Conservation (phyloP, 768 basidiomycete species). For the Daedaleopsis sinensis region DNA sequence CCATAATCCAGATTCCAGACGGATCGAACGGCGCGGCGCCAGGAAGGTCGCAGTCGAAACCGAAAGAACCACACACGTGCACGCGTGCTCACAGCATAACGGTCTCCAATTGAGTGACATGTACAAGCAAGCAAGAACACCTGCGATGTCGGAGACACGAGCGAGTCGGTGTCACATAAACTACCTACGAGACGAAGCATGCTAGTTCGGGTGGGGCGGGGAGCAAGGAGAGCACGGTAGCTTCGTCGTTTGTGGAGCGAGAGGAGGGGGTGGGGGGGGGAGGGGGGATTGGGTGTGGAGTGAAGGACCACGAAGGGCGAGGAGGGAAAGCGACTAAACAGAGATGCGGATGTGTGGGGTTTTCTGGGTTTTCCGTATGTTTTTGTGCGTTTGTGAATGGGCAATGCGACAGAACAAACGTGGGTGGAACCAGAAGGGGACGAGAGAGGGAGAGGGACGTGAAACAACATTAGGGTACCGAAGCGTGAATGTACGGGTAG, state of each 20-base stretch:
- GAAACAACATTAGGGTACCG: slow-evolving; percentile 37
- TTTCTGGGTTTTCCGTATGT: slow-evolving; percentile 43
- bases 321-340: slow-evolving; percentile 18
- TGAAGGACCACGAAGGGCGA: slow-evolving; percentile 29
- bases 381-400: slow-evolving; percentile 52
- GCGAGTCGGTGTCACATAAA: slow-evolving; percentile 23
- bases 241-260: slow-evolving; percentile 20
- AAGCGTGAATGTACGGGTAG: slow-evolving; percentile 41
- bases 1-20: no score
- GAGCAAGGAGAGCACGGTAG: slow-evolving; percentile 16
- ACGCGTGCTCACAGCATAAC: slow-evolving; percentile 13
- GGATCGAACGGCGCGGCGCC: no score
- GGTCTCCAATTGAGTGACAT: slow-evolving; percentile 22
- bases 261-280: slow-evolving; percentile 16
- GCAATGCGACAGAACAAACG: slow-evolving; percentile 41
- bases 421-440: slow-evolving; percentile 35
- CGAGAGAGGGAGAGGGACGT: slow-evolving; percentile 30
- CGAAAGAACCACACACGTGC: no score
- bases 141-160: slow-evolving; percentile 20
- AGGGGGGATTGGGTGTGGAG: slow-evolving; percentile 2
- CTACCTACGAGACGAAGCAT: slow-evolving; percentile 28
- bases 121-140: slow-evolving; percentile 16
- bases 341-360: slow-evolving; percentile 39
- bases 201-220: slow-evolving; percentile 11
- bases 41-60: no score